A percentile compares a stretch with the other conserved stretches of the same genome.
phyloP scores from a whole-genome alignment of 176 grass and related monocot species.

The Aegilops longissima region DNA sequence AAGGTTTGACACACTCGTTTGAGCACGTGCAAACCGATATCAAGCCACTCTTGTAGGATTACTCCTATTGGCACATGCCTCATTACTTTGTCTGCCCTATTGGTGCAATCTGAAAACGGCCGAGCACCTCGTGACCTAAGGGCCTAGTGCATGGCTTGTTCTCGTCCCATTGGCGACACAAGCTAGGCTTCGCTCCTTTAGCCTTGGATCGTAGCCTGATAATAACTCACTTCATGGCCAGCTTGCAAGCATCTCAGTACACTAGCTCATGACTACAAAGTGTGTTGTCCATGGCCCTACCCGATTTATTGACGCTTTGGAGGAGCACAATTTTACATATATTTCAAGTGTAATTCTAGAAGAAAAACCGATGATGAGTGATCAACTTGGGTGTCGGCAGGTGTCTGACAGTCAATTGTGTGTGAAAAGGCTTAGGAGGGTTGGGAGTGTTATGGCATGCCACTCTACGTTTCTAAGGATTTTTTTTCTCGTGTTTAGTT shows the following conservation, averaged over 20 bases:
- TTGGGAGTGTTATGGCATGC: background rate
- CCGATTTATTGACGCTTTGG: background rate
- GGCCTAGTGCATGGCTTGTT: background rate
- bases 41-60: background rate
- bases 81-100: background rate
- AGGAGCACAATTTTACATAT: background rate
- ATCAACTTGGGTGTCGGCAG: background rate
- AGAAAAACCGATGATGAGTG: background rate
- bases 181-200: background rate
- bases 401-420: background rate
- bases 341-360: background rate
- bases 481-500: background rate
- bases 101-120: background rate
- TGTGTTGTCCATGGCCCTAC: background rate
- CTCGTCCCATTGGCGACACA: fast-evolving
- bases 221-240: background rate
- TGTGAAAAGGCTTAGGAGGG: background rate
- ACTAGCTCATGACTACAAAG: background rate
- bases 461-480: background rate
- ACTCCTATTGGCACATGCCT: background rate
- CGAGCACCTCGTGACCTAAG: background rate
- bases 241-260: background rate
- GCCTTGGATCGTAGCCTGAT: background rate
- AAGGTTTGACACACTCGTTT: background rate
- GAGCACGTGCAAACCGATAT: background rate